Evolutionary conservation across 1,284 basidiomycete genomes (phyloP).

Genomic region (Cutaneotrichosporon sp.): DNA sequence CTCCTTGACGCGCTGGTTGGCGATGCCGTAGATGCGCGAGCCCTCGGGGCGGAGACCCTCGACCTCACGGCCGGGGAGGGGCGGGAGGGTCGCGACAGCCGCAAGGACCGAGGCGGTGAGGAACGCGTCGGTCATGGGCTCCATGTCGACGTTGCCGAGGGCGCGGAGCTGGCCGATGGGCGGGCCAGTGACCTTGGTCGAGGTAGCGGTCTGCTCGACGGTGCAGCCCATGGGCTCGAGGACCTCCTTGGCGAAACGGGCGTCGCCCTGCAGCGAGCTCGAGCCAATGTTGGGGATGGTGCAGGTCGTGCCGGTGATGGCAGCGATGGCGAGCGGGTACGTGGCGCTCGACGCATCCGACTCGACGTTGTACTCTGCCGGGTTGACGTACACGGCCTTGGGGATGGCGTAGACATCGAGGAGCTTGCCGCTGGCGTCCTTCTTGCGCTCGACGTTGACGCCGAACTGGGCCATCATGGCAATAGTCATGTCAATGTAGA

Average conservation of each 20-base stretch:
- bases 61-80: slow-evolving; percentile 50
- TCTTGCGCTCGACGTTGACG: slow-evolving; percentile 70
- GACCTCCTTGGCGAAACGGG: slow-evolving; percentile 89
- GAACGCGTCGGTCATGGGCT: slow-evolving; percentile 99
- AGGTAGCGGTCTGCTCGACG: slow-evolving; percentile 81
- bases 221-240: slow-evolving; percentile 92
- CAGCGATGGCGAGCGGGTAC: slow-evolving; percentile 94
- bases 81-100: slow-evolving; percentile 71
- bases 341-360: slow-evolving; percentile 95
- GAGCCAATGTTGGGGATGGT: slow-evolving; percentile 92
- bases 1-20: slow-evolving; percentile 98
- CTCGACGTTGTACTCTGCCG: slow-evolving; percentile 84
- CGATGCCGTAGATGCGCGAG: slow-evolving; percentile 90
- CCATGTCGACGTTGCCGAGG: slow-evolving; percentile 92
- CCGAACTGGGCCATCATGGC: slow-evolving; percentile 98
- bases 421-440: slow-evolving; percentile 65
- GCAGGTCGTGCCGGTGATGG: slow-evolving; percentile 91
- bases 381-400: slow-evolving; percentile 75
- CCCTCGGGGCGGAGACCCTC: slow-evolving; percentile 54
- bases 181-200: slow-evolving; percentile 93
- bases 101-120: slow-evolving; percentile 90
- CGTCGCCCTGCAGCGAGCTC: slow-evolving; percentile 91
- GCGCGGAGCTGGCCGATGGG: slow-evolving; percentile 76
- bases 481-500: slow-evolving; percentile 99
- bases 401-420: slow-evolving; percentile 89